Base-by-base conservation (phyloP, 495 filamentous ascomycete species). In the Glutinoglossum americanum region DNA sequence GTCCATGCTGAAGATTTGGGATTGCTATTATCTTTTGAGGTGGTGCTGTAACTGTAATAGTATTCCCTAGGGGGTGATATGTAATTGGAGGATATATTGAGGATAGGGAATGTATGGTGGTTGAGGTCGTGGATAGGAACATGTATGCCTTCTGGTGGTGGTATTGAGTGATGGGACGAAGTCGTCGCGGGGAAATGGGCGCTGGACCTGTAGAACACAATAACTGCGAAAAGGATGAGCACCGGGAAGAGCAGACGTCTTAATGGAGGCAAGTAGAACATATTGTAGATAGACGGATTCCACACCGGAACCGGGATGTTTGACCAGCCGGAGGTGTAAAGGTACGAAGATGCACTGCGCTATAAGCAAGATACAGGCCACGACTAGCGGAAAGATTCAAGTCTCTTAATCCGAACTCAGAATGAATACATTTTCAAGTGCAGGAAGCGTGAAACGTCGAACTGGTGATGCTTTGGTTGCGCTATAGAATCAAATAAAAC, bases 261-360 rank as follows among this genome's bases (percentile, higher is more conserved):
- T 30, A 67, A 57, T 13, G 67, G 64, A 5, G 67, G 66, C 25
- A 68, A 47, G 58, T 66, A 69, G 6, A 68, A 60, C 67, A 69
- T 68, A 11, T 41, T 45, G 41, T 23, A 21, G 13, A 41, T 11
- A 41, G 37, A 2, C 17, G 37, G 17, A 41, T 17, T 41, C 37
- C 37, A 41, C 8, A 41, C 37, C 2, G 15, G 13, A n/a, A n/a
- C n/a, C n/a, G n/a, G n/a, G n/a, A n/a, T n/a, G n/a, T n/a, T n/a
- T n/a, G n/a, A n/a, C n/a, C n/a, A n/a, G n/a, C n/a, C n/a, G n/a
- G n/a, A n/a, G n/a, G n/a, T n/a, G n/a, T n/a, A n/a, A n/a, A n/a
- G n/a, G n/a, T n/a, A n/a, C n/a, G n/a, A n/a, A n/a, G n/a, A n/a
- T n/a, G n/a, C n/a, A n/a, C n/a, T n/a, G n/a, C n/a, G n/a, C n/a